Evolutionary conservation across 306 rosid species (phyloP).

Genomic region (Cicer cuneatum): DNA sequence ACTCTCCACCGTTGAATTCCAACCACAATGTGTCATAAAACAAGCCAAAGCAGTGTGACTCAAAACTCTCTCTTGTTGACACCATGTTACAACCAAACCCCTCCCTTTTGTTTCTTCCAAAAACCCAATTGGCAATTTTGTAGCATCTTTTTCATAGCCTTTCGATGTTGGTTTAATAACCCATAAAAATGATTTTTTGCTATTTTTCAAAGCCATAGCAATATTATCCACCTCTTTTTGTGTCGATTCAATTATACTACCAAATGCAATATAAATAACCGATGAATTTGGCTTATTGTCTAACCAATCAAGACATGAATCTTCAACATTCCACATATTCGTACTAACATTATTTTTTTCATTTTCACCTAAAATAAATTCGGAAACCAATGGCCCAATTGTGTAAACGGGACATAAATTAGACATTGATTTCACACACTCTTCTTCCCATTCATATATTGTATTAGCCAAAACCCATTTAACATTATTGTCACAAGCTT

Average conservation of each 20-base stretch:
- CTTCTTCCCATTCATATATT: constrained; percentile 50
- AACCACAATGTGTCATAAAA: constrained; percentile 60
- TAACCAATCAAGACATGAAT: constrained; percentile 48
- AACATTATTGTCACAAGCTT: constrained; percentile 36
- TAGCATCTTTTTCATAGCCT: background rate
- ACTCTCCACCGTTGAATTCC: constrained; percentile 57
- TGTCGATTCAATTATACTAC: constrained; percentile 41
- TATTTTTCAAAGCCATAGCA: constrained; percentile 49
- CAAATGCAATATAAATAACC: constrained; percentile 54
- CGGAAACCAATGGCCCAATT: constrained; percentile 57
- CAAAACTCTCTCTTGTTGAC: constrained; percentile 60
- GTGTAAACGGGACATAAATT: constrained; percentile 44
- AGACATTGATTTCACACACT: constrained; percentile 43
- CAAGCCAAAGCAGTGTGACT: constrained; percentile 56
- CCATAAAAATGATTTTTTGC: constrained; percentile 53
- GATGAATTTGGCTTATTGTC: constrained; percentile 39
- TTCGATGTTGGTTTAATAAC: constrained; percentile 44
- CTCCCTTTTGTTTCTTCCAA: constrained; percentile 48
- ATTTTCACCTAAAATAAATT: constrained; percentile 47
- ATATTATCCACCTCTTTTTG: constrained; percentile 49
- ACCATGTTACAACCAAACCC: constrained; percentile 57
- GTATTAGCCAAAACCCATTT: constrained; percentile 55
- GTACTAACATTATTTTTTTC: constrained; percentile 3
- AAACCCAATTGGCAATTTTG: constrained; percentile 40
- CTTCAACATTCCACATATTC: constrained; percentile 47